Evolutionary conservation across 2,329 filamentous ascomycete species (phyloP).

Genomic region (Botryotinia globosa): DNA sequence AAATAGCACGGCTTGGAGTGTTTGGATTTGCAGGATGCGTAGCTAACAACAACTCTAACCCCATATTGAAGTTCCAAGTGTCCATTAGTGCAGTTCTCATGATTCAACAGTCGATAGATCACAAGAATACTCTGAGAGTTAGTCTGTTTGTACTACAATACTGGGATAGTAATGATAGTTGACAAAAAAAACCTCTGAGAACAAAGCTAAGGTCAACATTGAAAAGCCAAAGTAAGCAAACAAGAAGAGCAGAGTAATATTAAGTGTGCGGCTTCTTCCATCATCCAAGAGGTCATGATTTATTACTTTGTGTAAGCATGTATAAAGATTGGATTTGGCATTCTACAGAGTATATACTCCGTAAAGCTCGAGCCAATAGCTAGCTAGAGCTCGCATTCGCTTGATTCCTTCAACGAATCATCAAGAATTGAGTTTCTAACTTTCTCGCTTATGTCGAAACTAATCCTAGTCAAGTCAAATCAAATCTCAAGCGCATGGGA

Average conservation of each 20-base stretch:
- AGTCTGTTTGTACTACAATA: not conserved
- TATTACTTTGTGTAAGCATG: not conserved
- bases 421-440: not conserved
- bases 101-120: not conserved
- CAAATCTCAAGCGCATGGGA: constrained; percentile 18
- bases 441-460: not conserved
- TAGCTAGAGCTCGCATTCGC: not conserved
- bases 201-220: not conserved
- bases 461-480: constrained; percentile 8
- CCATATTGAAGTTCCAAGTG: not conserved
- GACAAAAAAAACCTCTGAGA: not conserved
- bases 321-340: not conserved
- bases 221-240: not conserved
- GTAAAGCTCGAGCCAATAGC: not conserved
- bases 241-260: not conserved
- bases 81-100: not conserved
- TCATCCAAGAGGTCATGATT: not conserved
- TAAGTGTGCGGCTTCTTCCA: not conserved
- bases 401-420: constrained; percentile 12
- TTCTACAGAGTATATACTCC: not conserved
- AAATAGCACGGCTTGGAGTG: constrained; percentile 1
- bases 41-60: not conserved
- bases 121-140: not conserved
- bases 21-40: not conserved
- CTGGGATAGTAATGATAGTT: not conserved